A percentile compares a stretch with the other conserved stretches of the same genome.
Conservation (phyloP, 2,329 filamentous ascomycete species). For the Lasiodiplodia hormozganensis region DNA sequence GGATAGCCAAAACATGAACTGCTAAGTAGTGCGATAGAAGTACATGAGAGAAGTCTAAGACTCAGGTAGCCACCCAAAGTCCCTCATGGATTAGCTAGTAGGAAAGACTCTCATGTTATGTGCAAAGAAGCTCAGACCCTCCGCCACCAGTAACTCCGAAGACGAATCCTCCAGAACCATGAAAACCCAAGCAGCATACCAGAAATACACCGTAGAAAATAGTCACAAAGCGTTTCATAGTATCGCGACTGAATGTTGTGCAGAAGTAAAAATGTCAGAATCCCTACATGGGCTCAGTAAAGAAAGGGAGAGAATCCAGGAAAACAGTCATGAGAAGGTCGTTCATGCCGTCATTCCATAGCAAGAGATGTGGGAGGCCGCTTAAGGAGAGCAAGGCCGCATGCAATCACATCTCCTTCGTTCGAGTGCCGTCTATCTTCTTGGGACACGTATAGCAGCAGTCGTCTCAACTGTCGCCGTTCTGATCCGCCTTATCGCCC, state of each 20-base stretch:
- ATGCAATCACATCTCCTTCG: not conserved
- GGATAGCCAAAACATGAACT: not conserved
- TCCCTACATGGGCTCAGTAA: not conserved
- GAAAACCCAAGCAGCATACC: constrained; percentile 2
- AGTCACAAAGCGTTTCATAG: not conserved
- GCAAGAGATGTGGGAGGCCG: not conserved
- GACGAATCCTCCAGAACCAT: constrained; percentile 19
- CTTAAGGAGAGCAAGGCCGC: not conserved
- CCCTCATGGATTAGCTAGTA: constrained; percentile 25
- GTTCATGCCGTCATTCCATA: constrained; percentile 24
- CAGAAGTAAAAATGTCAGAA: not conserved
- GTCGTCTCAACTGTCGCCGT: constrained; percentile 41
- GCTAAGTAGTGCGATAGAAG: constrained; percentile 8
- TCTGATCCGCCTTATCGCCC: constrained; percentile 46
- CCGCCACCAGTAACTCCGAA: constrained; percentile 20
- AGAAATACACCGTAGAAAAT: constrained; percentile 18
- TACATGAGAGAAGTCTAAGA: constrained; percentile 28
- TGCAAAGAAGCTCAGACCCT: constrained; percentile 16
- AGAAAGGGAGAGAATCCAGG: constrained; percentile 6
- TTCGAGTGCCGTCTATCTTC: not conserved
- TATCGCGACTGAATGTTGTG: constrained; percentile 1
- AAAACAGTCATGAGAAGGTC: constrained; percentile 26
- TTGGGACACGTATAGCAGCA: not conserved
- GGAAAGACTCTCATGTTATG: constrained; percentile 23
- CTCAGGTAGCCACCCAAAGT: constrained; percentile 17